Percentiles rank a stretch among this genome's conserved stretches.
Conservation (phyloP, 148 eudicot genomes). For the Amaranthus hypochondriacus region DNA sequence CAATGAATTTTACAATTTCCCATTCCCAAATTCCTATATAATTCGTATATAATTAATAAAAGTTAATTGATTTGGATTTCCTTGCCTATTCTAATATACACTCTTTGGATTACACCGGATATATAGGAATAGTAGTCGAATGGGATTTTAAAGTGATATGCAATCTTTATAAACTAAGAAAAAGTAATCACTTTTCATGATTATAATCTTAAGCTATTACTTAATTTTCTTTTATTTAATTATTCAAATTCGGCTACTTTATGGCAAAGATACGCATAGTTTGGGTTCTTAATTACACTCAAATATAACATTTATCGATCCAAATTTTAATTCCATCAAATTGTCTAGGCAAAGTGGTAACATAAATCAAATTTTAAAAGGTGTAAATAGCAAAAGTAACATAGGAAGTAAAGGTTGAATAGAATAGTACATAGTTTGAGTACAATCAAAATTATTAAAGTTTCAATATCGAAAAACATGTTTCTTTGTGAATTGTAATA, state of each 20-base stretch:
- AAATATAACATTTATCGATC: background rate
- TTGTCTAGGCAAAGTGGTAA: conserved; percentile 19
- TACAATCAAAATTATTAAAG: background rate
- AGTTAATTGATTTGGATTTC: too few relatives aligned
- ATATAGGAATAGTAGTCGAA: background rate
- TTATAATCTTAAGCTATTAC: background rate
- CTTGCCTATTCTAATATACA: too few relatives aligned
- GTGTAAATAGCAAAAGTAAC: conserved; percentile 8
- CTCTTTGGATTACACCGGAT: background rate
- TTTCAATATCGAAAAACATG: background rate
- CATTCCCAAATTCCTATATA: too few relatives aligned
- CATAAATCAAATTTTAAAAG: conserved; percentile 8
- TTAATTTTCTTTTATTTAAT: background rate
- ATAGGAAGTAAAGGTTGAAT: background rate
- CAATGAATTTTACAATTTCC: too few relatives aligned
- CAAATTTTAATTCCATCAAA: conserved; percentile 3
- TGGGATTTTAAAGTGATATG: background rate
- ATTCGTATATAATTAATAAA: too few relatives aligned
- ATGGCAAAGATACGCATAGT: background rate
- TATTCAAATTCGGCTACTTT: background rate
- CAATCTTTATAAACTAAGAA: background rate
- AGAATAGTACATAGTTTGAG: conserved; percentile 1
- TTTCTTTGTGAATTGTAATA: background rate
- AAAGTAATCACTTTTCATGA: background rate
- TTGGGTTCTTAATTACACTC: conserved; percentile 3